A percentile compares a stretch with the other conserved stretches of the same genome.
Evolutionary conservation across 495 filamentous ascomycete genomes (phyloP).

Genomic region (Trypethelium eluteriae): DNA sequence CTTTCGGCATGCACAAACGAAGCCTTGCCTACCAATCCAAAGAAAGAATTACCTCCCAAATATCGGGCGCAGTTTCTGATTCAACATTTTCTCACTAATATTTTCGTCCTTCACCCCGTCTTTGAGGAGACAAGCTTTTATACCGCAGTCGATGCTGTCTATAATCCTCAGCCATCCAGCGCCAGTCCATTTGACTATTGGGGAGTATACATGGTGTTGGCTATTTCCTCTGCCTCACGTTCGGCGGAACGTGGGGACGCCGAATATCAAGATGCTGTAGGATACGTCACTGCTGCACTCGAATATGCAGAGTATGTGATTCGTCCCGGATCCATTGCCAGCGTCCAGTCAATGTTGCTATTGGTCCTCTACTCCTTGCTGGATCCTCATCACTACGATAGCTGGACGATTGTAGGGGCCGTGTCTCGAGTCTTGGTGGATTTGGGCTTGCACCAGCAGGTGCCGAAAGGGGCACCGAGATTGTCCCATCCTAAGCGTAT

Average conservation of each 20-base stretch:
- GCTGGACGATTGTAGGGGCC: constrained; percentile 83
- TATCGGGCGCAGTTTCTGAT: constrained; percentile 57
- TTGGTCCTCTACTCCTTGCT: constrained; percentile 82
- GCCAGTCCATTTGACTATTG: constrained; percentile 71
- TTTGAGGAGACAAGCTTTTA: constrained; percentile 69
- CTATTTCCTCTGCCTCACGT: constrained; percentile 63
- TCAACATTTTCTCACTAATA: constrained; percentile 73
- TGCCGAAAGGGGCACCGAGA: constrained; percentile 52
- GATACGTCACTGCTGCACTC: constrained; percentile 62
- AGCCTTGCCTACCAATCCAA: constrained; percentile 49
- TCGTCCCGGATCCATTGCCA: constrained; percentile 68
- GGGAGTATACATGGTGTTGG: constrained; percentile 81
- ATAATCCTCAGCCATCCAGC: constrained; percentile 52
- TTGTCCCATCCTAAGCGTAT: constrained; percentile 58
- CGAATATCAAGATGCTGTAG: constrained; percentile 55
- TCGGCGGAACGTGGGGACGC: constrained; percentile 60
- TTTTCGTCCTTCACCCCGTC: constrained; percentile 70
- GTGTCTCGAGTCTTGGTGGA: constrained; percentile 78
- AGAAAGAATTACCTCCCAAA: constrained; percentile 56
- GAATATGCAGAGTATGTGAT: constrained; percentile 71
- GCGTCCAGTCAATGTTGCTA: constrained; percentile 76
- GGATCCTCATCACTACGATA: constrained; percentile 80
- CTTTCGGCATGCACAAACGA: constrained; percentile 65
- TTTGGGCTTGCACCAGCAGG: constrained; percentile 83
- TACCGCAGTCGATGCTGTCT: constrained; percentile 69